Percentiles rank a stretch among this genome's conserved stretches.
These are phyloP conservation scores for Huntiella bhutanensis DNA, from an alignment of 2,329 filamentous ascomycete genomes.

Conservation along the genomic window DNA sequence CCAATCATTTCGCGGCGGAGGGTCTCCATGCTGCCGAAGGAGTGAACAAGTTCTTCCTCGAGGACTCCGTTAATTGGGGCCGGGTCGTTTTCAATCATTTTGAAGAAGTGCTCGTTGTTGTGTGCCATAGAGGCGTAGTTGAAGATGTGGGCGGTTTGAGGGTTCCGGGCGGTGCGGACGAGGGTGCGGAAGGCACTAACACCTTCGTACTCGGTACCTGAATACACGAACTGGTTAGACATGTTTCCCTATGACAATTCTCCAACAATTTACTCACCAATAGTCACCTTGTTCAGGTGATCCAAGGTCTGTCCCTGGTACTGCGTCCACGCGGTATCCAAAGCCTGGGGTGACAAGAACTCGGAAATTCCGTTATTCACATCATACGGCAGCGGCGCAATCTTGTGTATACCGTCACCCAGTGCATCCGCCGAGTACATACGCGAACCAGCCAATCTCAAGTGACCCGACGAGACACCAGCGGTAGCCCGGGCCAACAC, in stretches of 20 bases:
- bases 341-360: conserved; percentile 50
- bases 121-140: conserved; percentile 93
- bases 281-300: conserved; percentile 55
- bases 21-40: conserved; percentile 69
- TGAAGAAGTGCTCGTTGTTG: conserved; percentile 79
- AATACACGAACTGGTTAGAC: conserved; percentile 6
- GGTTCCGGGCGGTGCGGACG: conserved; percentile 59
- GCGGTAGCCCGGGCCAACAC: conserved; percentile 23
- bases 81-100: conserved; percentile 26
- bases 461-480: conserved; percentile 2
- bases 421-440: conserved; percentile 24
- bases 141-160: conserved; percentile 61
- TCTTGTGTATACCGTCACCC: conserved; percentile 20
- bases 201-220: conserved; percentile 46
- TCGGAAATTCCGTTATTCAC: conserved; percentile 39
- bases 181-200: conserved; percentile 47
- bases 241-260: neutral
- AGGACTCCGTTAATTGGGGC: conserved; percentile 38
- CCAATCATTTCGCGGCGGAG: conserved; percentile 62
- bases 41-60: conserved; percentile 38
- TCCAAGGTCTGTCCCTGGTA: conserved; percentile 60
- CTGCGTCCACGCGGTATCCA: conserved; percentile 59
- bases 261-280: conserved; percentile 35
- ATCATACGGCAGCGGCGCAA: conserved; percentile 28
- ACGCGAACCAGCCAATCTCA: conserved; percentile 14